Conservation (phyloP, 495 filamentous ascomycete genomes). For the Thozetella sp. region DNA sequence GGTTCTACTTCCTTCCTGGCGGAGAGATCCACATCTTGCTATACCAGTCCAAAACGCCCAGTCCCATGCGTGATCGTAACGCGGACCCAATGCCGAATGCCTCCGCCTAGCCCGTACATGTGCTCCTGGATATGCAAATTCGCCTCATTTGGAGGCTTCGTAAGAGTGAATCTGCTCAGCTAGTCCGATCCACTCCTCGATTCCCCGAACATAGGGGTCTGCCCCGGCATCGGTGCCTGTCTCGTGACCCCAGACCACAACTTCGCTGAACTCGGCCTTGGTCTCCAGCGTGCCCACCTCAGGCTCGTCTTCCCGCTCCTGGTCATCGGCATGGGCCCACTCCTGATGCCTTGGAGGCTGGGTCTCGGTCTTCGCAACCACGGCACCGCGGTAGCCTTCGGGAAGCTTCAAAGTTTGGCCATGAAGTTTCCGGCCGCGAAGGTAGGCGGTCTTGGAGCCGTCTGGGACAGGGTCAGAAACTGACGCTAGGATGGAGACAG, state of each 20-base stretch:
- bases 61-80: background rate
- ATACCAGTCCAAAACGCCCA: too few species aligned
- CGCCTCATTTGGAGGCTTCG: background rate
- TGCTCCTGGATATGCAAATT: too few species aligned
- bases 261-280: conserved; percentile 72
- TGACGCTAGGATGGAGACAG: conserved; percentile 3
- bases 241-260: conserved; percentile 86
- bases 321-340: conserved; percentile 36
- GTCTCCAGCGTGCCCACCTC: conserved; percentile 56
- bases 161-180: conserved; percentile 46
- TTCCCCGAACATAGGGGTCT: conserved; percentile 60
- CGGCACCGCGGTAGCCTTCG: conserved; percentile 69
- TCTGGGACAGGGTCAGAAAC: conserved; percentile 16
- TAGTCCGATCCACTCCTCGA: conserved; percentile 85
- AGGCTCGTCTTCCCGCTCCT: conserved; percentile 50
- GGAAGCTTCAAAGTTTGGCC: conserved; percentile 71
- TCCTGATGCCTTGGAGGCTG: conserved; percentile 22
- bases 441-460: conserved; percentile 63
- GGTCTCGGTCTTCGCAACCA: conserved; percentile 30
- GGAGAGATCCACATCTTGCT: too few species aligned
- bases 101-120: too few species aligned
- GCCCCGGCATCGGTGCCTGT: conserved; percentile 39
- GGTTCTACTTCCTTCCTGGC: too few species aligned
- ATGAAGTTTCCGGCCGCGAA: conserved; percentile 81
- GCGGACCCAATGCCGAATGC: too few species aligned